Evolutionary conservation across 352 stramenopile genomes (phyloP), one percentile per base, ranked within the genome.

Genomic region (Pythium periplocum): DNA sequence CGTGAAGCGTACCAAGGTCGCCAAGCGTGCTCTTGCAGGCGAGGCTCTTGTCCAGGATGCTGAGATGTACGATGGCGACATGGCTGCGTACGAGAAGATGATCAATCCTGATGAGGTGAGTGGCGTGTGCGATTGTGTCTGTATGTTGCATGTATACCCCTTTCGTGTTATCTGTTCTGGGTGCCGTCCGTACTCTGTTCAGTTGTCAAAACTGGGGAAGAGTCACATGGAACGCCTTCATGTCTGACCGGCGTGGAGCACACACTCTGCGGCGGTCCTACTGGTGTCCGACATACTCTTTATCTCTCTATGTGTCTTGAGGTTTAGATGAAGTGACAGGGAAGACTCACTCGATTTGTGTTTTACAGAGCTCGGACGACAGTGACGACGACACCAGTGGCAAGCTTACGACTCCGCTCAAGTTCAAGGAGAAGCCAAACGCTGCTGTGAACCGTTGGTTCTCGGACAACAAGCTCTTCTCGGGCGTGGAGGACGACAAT

Each of bases 121-220:
- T 89, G 43, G 40, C 63, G 8, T 60, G 7, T 35, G 8, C 30
- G 11, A 59, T 6, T 53, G 33, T 57, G 12, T 68, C 17, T 67
- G 2, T 69, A 36, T 26, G 39, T 40, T 71, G 51, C 64, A 30
- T 57, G 48, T 48, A 37, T 62, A 66, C 83, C 83, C 83, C 79
- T 87, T 89, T 79, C 80, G 83, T 94, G 83, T 94, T 94, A 90
- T 94, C 81, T 94, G 83, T 91, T 92, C 82, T 68, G 83, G 75
- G 83, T 91, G 66, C 69, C 47, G 42, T 78, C 74, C 70, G 81
- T 95, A 93, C 83, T 81, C 82, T 90, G 83, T 76, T 82, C 85
- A 95, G 85, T 95, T 95, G 85, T 95, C 85, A 92, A 95, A 82
- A 66, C 86, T 90, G 82, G 85, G 85, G 85, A 52, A 95, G 51